These are phyloP conservation scores for Fomitopsis serialis DNA, from an alignment of 768 basidiomycete genomes.

Conservation along the genomic window DNA sequence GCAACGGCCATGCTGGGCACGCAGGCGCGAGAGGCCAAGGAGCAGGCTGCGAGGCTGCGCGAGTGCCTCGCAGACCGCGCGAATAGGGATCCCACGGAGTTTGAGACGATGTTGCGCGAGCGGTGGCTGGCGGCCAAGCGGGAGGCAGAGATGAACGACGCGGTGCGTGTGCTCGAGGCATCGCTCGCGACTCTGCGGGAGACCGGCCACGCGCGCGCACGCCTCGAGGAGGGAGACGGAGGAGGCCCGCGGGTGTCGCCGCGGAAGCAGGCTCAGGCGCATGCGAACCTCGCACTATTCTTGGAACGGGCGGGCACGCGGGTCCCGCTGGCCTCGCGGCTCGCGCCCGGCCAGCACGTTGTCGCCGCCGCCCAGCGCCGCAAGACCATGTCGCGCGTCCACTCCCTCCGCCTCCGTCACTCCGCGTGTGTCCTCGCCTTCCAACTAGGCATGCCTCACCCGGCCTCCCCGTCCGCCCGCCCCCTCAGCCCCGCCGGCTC, in stretches of 20 bases:
- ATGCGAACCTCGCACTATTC: slow-evolving; percentile 10
- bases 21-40: slow-evolving; percentile 41
- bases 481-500: neutral
- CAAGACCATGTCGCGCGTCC: slow-evolving; percentile 11
- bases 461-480: neutral
- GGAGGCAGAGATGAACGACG: neutral
- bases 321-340: neutral
- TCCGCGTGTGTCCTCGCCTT: slow-evolving; percentile 8
- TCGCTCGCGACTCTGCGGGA: neutral
- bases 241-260: neutral
- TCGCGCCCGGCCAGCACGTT: neutral
- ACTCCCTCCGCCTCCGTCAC: slow-evolving; percentile 9
- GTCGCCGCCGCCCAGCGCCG: neutral
- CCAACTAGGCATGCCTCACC: neutral
- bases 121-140: slow-evolving; percentile 47
- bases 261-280: neutral
- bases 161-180: slow-evolving; percentile 4
- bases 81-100: slow-evolving; percentile 22
- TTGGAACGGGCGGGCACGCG: slow-evolving; percentile 12
- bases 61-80: slow-evolving; percentile 29
- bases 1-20: slow-evolving; percentile 38
- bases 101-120: slow-evolving; percentile 36
- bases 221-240: no score
- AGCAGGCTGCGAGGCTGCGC: slow-evolving; percentile 36
- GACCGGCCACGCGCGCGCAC: no score